These are phyloP conservation scores for Aureobasidium sp. DNA, from an alignment of 2,329 filamentous ascomycete genomes.

Conservation along the genomic window DNA sequence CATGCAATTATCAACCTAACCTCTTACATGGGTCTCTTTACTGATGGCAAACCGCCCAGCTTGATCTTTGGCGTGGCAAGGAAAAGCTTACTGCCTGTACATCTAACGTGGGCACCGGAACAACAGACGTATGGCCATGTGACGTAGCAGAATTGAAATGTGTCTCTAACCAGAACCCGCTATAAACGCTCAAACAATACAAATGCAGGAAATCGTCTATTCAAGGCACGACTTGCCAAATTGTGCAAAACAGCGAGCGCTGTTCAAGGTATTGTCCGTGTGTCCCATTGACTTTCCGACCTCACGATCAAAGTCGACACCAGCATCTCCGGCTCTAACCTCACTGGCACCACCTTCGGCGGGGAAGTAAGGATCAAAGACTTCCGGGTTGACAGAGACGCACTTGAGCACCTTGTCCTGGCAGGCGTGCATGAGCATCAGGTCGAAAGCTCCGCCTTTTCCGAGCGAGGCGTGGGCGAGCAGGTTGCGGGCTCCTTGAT, in stretches of 20 bases:
- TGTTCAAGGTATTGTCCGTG: slow-evolving; percentile 32
- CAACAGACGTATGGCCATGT: too few species aligned
- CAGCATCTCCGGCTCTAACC: slow-evolving; percentile 22
- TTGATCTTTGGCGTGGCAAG: too few species aligned
- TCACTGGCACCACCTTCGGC: slow-evolving; percentile 26
- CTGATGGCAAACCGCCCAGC: too few species aligned
- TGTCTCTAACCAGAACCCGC: not conserved
- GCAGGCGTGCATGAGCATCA: slow-evolving; percentile 30
- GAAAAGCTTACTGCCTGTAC: too few species aligned
- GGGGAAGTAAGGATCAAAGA: slow-evolving; percentile 33
- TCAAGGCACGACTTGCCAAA: slow-evolving; percentile 25
- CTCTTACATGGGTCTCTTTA: too few species aligned
- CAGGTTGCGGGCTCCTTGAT: slow-evolving; percentile 29
- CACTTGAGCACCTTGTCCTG: slow-evolving; percentile 28
- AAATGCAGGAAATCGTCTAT: not conserved
- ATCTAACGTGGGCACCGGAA: too few species aligned
- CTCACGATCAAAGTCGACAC: slow-evolving; percentile 19
- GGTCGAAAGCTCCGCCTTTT: slow-evolving; percentile 32
- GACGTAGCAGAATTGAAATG: too few species aligned
- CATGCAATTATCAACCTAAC: too few species aligned
- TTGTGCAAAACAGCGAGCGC: slow-evolving; percentile 32
- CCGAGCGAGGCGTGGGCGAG: slow-evolving; percentile 26
- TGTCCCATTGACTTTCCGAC: slow-evolving; percentile 28
- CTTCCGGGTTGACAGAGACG: slow-evolving; percentile 33
- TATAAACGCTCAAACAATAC: not conserved